These are phyloP conservation scores for Hanseniaspora lindneri DNA, from an alignment of 805 yeast genomes.

Conservation along the genomic window DNA sequence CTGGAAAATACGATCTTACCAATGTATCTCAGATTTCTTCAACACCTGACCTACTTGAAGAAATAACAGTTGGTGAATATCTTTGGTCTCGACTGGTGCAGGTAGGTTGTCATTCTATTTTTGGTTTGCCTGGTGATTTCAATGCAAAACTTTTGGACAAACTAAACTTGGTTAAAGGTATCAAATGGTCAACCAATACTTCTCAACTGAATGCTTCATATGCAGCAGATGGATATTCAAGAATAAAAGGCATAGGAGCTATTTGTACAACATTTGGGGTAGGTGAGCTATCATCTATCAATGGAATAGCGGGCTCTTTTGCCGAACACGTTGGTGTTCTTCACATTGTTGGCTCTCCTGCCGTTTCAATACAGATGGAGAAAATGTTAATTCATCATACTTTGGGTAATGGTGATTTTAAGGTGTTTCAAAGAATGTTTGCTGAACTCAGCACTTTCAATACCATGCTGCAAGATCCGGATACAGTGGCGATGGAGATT, in stretches of 20 bases:
- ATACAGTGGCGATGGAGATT: constrained; percentile 44
- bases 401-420: constrained; percentile 31
- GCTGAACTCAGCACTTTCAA: constrained; percentile 40
- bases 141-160: constrained; percentile 56
- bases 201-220: constrained; percentile 86
- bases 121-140: constrained; percentile 70
- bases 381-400: constrained; percentile 30
- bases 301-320: constrained; percentile 72
- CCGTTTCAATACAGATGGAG: constrained; percentile 29
- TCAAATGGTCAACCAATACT: constrained; percentile 71
- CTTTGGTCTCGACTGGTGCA: constrained; percentile 48
- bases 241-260: constrained; percentile 33
- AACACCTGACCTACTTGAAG: constrained; percentile 8
- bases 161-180: constrained; percentile 37
- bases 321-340: constrained; percentile 73
- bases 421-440: constrained; percentile 40
- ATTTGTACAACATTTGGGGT: constrained; percentile 63
- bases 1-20: neutral
- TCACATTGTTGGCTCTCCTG: constrained; percentile 75
- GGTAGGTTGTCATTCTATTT: constrained; percentile 42
- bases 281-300: constrained; percentile 76
- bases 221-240: constrained; percentile 81
- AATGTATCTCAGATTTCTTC: neutral
- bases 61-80: constrained; percentile 50
- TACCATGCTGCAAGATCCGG: constrained; percentile 44